Percentiles rank a stretch among this genome's conserved stretches.
These are phyloP conservation scores for Lactifluus piperatus DNA, from an alignment of 768 basidiomycete species.

Conservation along the genomic window DNA sequence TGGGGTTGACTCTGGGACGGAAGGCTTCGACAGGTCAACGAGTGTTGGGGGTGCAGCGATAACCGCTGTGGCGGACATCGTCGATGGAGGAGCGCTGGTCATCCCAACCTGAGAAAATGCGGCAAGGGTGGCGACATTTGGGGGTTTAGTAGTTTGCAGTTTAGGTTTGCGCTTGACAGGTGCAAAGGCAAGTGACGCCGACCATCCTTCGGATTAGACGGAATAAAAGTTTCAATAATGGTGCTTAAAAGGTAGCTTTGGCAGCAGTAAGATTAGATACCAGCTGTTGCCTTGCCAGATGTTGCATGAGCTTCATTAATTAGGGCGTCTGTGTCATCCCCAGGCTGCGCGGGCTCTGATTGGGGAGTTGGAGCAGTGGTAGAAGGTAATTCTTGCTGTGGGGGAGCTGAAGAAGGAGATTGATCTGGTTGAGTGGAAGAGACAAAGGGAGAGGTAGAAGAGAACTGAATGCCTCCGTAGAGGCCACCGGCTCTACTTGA, in stretches of 20 bases:
- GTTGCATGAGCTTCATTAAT: constrained; percentile 27
- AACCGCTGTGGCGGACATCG: constrained; percentile 49
- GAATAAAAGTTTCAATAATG: constrained; percentile 18
- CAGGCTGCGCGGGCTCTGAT: constrained; percentile 25
- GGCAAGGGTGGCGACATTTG: constrained; percentile 54
- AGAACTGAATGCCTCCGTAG: constrained; percentile 83
- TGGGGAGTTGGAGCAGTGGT: constrained; percentile 23
- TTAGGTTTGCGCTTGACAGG: constrained; percentile 62
- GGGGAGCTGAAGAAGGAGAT: constrained; percentile 25
- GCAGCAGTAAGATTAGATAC: constrained; percentile 42
- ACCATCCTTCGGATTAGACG: constrained; percentile 59
- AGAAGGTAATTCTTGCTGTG: constrained; percentile 23
- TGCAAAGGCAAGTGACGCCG: constrained; percentile 82
- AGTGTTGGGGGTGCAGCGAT: constrained; percentile 63
- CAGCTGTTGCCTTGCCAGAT: constrained; percentile 44
- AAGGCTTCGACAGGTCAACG: constrained; percentile 28
- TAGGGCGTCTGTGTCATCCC: constrained; percentile 15
- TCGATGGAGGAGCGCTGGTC: constrained; percentile 21
- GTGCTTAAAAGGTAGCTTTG: constrained; percentile 20
- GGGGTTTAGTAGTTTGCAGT: constrained; percentile 40
- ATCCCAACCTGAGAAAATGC: constrained; percentile 18
- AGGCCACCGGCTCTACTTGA: constrained; percentile 75
- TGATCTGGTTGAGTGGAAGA: constrained; percentile 34
- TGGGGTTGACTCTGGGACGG: constrained; percentile 27
- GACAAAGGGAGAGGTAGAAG: constrained; percentile 49